Percentiles rank a stretch among this genome's conserved stretches.
Evolutionary conservation across 352 stramenopile genomes (phyloP).

Genomic region (Phytophthora cactorum): DNA sequence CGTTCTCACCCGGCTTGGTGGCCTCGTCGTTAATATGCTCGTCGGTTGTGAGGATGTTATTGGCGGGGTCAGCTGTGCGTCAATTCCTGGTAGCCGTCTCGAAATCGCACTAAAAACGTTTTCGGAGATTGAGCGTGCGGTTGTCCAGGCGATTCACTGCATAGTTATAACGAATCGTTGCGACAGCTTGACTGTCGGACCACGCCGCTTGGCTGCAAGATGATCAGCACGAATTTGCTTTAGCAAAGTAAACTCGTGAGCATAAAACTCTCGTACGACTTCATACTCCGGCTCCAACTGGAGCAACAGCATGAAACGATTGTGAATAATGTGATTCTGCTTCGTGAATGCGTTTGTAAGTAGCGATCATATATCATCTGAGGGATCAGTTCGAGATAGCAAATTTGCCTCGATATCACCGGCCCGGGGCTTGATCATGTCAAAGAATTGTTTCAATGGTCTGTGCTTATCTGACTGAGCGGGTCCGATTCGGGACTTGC

Average conservation of each 20-base stretch:
- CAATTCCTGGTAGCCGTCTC: not conserved
- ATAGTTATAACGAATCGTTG: constrained; percentile 8
- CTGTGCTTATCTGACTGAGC: not conserved
- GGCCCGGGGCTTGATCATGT: constrained; percentile 6
- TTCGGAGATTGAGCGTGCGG: not conserved
- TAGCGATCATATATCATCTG: constrained; percentile 10
- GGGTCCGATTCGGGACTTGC: not conserved
- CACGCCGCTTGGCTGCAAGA: not conserved
- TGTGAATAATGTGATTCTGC: not conserved
- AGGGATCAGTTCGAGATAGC: not conserved
- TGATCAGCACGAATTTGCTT: constrained; percentile 13
- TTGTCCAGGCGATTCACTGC: constrained; percentile 12
- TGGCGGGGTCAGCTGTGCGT: not conserved
- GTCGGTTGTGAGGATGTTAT: no score
- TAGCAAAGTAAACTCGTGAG: constrained; percentile 9
- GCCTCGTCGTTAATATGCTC: no score
- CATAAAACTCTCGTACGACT: not conserved
- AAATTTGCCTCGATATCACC: not conserved
- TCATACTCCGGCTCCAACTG: constrained; percentile 12
- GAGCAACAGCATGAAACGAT: not conserved
- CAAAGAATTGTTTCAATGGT: not conserved
- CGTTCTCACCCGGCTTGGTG: no score
- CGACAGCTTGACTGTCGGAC: not conserved
- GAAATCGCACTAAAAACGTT: not conserved
- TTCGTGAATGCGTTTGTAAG: constrained; percentile 1